These are phyloP conservation scores for Corymbia citriodora DNA, from an alignment of 441 rosid genomes.

Conservation along the genomic window DNA sequence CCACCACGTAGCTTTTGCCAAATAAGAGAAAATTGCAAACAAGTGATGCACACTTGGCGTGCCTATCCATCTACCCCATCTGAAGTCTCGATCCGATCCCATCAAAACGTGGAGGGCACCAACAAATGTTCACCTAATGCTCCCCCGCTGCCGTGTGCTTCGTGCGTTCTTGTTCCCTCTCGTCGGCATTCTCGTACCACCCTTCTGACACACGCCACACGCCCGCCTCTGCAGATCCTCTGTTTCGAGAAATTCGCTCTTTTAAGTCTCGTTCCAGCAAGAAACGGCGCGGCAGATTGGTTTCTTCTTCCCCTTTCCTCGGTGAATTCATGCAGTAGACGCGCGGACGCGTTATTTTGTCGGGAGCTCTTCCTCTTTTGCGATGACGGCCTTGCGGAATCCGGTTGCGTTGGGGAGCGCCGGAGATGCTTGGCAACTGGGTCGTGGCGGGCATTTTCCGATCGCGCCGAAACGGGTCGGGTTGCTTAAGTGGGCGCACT, in stretches of 20 bases:
- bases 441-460: conserved; percentile 8
- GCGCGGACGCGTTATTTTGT: neutral
- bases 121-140: neutral
- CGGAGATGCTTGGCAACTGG: conserved; percentile 5
- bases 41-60: neutral
- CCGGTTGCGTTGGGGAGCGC: neutral
- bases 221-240: neutral
- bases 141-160: neutral
- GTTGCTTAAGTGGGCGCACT: neutral
- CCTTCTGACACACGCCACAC: neutral
- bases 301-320: neutral
- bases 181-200: neutral
- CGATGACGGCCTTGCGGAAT: conserved; percentile 24
- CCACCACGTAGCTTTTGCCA: neutral
- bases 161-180: neutral
- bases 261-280: neutral
- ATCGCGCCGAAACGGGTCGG: neutral
- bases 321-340: neutral
- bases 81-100: neutral
- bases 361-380: neutral
- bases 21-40: neutral
- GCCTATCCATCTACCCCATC: neutral
- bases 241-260: neutral
- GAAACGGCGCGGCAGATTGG: neutral
- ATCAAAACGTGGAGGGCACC: neutral